These are phyloP conservation scores for Brachypodium distachyon DNA, from an alignment of 202 grass and related monocot genomes.

Conservation along the genomic window DNA sequence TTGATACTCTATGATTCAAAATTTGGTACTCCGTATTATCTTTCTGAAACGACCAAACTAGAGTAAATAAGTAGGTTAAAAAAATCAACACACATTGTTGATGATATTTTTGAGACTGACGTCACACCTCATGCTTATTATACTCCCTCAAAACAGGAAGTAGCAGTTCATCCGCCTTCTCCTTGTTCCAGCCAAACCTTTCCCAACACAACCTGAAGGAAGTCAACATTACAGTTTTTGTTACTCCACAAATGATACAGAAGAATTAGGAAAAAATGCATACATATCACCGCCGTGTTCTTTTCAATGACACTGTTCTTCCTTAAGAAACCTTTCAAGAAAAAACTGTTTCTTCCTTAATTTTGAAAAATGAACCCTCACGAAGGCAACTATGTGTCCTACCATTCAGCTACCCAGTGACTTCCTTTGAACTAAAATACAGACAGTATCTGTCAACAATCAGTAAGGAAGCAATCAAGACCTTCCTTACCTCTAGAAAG, in stretches of 20 bases:
- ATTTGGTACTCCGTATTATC: not conserved
- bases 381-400: not conserved
- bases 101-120: constrained; percentile 23
- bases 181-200: constrained; percentile 91
- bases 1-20: not conserved
- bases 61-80: not conserved
- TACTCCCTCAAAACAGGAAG: constrained; percentile 92
- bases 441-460: not conserved
- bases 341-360: not conserved
- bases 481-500: not conserved
- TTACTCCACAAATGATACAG: not conserved
- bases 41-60: not conserved
- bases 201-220: constrained; percentile 81
- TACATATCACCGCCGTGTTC: not conserved
- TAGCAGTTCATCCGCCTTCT: constrained; percentile 91
- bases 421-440: not conserved
- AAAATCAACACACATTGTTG: constrained; percentile 21
- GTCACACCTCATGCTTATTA: constrained; percentile 86
- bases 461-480: not conserved
- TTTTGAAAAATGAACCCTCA: not conserved
- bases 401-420: not conserved
- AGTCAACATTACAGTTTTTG: constrained; percentile 6
- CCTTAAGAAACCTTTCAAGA: not conserved
- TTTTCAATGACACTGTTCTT: not conserved
- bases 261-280: constrained; percentile 1